These are phyloP conservation scores for Schizosaccharomyces pombe DNA, from an alignment of 805 yeast genomes.

Conservation along the genomic window ASM294v3 CU329670.1:4595001-4595500, in stretches of 20 bases:
- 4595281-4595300: not conserved
- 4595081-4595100: not conserved
- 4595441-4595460: not conserved
- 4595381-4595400: not conserved
- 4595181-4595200: constrained; percentile 69
- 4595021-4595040: not conserved
- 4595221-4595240: constrained; percentile 7
- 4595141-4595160: constrained; percentile 48
- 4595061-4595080: not conserved
- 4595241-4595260: not conserved
- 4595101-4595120: constrained; percentile 51
- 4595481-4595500: not conserved
- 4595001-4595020: not conserved
- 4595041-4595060: not conserved
- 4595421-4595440: not conserved
- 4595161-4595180: constrained; percentile 48
- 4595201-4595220: constrained; percentile 35
- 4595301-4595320: not conserved
- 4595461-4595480: not conserved
- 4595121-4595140: constrained; percentile 50
- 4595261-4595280: not conserved
- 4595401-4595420: not conserved
- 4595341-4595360: not conserved
- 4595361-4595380: not conserved
- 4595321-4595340: not conserved